Evolutionary conservation across 306 rosid species (phyloP), one percentile per base, ranked within the genome.

Genomic region (Lagenaria siceraria): DNA sequence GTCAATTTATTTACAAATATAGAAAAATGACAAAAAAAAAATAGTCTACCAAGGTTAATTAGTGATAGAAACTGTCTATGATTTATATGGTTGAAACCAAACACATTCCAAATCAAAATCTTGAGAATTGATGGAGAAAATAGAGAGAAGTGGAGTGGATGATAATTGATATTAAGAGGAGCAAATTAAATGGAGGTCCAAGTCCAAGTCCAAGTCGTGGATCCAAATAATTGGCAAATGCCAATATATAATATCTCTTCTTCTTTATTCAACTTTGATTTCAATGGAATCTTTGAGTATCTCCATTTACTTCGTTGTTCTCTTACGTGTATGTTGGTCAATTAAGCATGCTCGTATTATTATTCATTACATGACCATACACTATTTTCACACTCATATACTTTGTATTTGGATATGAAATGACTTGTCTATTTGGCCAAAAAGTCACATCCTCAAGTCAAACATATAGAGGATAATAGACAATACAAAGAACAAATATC

Each of bases 261-360:
- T 66, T 66, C 27, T 21, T 71, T 46, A 19, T 71, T 71, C 76
- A 71, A 71, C 58, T 71, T 71, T 11, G 51, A 25, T 46, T 71
- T 71, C 59, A 71, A 19, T 71, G 59, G 59, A 46, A 71, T 48
- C 76, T 71, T 48, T 71, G 76, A 71, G 38, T 71, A 71, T 25
- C 59, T 27, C 76, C 76, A 71, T 71, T 51, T 17, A 71, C 76
- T 25, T 4, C 4, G 0, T 7, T 38, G 11, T 21, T 21, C 29
- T 11, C 54, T 7, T 21, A 0, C n/a, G 5, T 65, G 27, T 33
- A 38, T 10, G 8, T 46, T 40, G 53, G 31, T 40, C 74, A 22
- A 68, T n/a, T 21, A 68, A 40, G 53, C 52, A 38, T 66, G 51
- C 71, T 63, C 13, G 1, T 64, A 36, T 36, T 63, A 29, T 63